Conservation (phyloP, 129 eudicot species). For the Ambrosia trifida region DNA sequence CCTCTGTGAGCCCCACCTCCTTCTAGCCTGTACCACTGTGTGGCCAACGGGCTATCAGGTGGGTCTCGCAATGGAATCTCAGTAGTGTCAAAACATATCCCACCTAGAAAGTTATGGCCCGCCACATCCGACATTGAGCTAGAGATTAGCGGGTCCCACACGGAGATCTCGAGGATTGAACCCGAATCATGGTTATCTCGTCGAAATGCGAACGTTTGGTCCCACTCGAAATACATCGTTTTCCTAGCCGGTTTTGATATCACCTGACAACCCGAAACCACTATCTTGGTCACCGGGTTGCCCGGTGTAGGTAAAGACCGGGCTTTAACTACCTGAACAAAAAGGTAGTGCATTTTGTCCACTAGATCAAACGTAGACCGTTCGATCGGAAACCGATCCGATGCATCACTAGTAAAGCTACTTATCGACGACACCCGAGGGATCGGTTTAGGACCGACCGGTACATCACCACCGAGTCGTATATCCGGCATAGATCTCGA, state of each 20-base stretch:
- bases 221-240: constrained; percentile 79
- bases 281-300: constrained; percentile 71
- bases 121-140: constrained; percentile 49
- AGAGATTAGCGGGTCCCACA: constrained; percentile 68
- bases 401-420: constrained; percentile 63
- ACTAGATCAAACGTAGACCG: constrained; percentile 83
- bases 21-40: constrained; percentile 98
- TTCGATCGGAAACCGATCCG: constrained; percentile 56
- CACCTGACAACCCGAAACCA: constrained; percentile 63
- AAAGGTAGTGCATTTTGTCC: constrained; percentile 90
- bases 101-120: constrained; percentile 72
- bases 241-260: constrained; percentile 71
- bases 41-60: constrained; percentile 94
- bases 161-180: constrained; percentile 73
- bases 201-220: constrained; percentile 84
- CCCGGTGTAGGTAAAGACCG: constrained; percentile 67
- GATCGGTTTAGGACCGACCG: constrained; percentile 56
- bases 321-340: constrained; percentile 83
- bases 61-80: constrained; percentile 93
- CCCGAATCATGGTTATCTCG: constrained; percentile 63
- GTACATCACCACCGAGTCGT: constrained; percentile 38
- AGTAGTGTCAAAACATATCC: constrained; percentile 80
- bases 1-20: constrained; percentile 85
- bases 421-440: constrained; percentile 67
- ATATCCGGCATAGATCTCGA: constrained; percentile 62